Conservation (phyloP, 1,139 yeast species). For the Lodderomyces jiufengensis region DNA sequence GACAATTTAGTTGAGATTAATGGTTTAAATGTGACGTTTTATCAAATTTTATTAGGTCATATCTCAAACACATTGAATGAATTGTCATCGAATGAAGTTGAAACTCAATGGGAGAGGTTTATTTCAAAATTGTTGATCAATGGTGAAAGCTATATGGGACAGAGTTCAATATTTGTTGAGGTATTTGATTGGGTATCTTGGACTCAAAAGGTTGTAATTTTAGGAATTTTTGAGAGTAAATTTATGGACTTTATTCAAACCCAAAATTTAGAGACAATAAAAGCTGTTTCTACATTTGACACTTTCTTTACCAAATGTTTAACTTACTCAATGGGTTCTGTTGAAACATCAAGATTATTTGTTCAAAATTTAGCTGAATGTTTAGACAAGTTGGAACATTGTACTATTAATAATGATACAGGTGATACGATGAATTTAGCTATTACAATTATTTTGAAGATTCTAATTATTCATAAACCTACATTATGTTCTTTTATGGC, state of each 20-base stretch:
- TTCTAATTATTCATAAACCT: slow-evolving; percentile 57
- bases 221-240: slow-evolving; percentile 27
- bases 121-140: slow-evolving; percentile 40
- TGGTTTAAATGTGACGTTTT: slow-evolving; percentile 52
- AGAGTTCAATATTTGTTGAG: slow-evolving; percentile 30
- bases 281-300: slow-evolving; percentile 26
- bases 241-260: slow-evolving; percentile 20
- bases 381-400: slow-evolving; percentile 17
- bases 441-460: slow-evolving; percentile 47
- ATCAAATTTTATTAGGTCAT: slow-evolving; percentile 41
- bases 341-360: slow-evolving; percentile 19
- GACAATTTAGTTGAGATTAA: slow-evolving; percentile 23
- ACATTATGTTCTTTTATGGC: slow-evolving; percentile 31
- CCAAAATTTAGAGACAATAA: slow-evolving; percentile 10
- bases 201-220: slow-evolving; percentile 26
- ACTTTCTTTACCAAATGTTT: slow-evolving; percentile 42
- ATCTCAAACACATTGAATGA: slow-evolving; percentile 8
- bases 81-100: neutral
- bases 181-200: slow-evolving; percentile 31
- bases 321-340: slow-evolving; percentile 22
- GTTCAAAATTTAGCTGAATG: slow-evolving; percentile 20
- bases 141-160: slow-evolving; percentile 25
- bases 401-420: slow-evolving; percentile 12
- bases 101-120: slow-evolving; percentile 19
- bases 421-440: slow-evolving; percentile 9